Percentiles rank a stretch among this genome's conserved stretches.
Conservation (phyloP, 1,284 basidiomycete genomes). For the Sporisorium exsertum region DNA sequence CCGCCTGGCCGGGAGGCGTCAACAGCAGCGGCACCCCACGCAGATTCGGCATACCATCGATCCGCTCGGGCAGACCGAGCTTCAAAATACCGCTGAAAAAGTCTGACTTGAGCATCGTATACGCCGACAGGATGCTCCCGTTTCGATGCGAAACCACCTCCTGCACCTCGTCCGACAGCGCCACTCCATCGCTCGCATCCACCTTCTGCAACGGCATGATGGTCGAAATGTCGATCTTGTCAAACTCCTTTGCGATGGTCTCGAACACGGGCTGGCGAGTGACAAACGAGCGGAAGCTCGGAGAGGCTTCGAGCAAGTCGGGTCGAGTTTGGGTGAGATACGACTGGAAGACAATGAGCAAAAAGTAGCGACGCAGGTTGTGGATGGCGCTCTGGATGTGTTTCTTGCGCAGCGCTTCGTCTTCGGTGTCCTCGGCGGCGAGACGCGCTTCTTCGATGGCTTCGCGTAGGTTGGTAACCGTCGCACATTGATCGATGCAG, state of each 20-base stretch:
- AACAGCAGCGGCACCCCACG: conserved; percentile 60
- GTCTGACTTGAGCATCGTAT: conserved; percentile 95
- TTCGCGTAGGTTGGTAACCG: conserved; percentile 84
- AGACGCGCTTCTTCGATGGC: conserved; percentile 85
- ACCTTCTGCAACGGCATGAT: conserved; percentile 82
- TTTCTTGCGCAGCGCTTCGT: conserved; percentile 80
- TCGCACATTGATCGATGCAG: conserved; percentile 84
- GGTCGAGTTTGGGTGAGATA: conserved; percentile 88
- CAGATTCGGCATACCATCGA: conserved; percentile 68
- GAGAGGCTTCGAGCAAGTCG: conserved; percentile 71
- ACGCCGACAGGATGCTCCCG: conserved; percentile 88
- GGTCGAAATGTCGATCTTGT: conserved; percentile 81
- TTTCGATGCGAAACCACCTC: conserved; percentile 80
- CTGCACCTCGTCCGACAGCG: conserved; percentile 72
- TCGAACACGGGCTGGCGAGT: conserved; percentile 79
- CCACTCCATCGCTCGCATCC: conserved; percentile 76
- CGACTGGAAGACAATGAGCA: conserved; percentile 91
- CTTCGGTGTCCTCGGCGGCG: conserved; percentile 80
- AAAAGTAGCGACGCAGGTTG: conserved; percentile 76
- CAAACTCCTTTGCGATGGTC: conserved; percentile 92
- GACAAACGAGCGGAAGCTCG: conserved; percentile 65
- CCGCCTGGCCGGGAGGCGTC: conserved; percentile 23
- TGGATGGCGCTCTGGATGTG: conserved; percentile 53
- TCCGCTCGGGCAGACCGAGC: conserved; percentile 57
- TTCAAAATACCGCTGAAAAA: conserved; percentile 77